Evolutionary conservation across 1,284 basidiomycete species (phyloP), one percentile per base, ranked within the genome.

Genomic region (Rhodotorula sp.): DNA sequence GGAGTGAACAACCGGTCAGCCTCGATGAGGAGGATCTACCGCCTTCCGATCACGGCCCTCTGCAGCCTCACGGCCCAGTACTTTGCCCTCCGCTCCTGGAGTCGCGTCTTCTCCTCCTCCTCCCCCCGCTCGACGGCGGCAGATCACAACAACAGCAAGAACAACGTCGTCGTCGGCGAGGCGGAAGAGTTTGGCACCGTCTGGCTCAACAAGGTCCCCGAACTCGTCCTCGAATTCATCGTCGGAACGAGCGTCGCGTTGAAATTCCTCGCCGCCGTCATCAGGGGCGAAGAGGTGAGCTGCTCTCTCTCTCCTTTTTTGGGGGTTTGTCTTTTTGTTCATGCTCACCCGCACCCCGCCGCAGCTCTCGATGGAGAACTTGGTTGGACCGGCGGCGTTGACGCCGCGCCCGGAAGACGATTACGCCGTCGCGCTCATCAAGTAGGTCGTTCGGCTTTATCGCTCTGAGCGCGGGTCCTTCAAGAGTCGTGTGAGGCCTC

Each of bases 171-270:
- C 10, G 57, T 31, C 4, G 47, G 20, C 43, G 67, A 72, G 12
- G 58, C 63, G 8, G 62, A 70, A 46, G 58, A 63, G n/a, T 58
- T 68, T 20, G 56, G 65, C 12, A 70, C 69, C 14, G 62, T 76
- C 5, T 76, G 74, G 74, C 62, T 75, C 48, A 73, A 68, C 46
- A 71, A 70, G 46, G 23, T 73, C n/a, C 68, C 74, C 46, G 73
- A 77, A 56, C 12, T 77, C 18, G n/a, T 26, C 1, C 73, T 77
- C 47, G 69, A 73, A 47, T 4, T 58, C 14, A 6, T 75, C 16
- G 65, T 67, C 39, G 23, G 64, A 0, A 5, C 60, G 51, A 70
- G 65, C 16, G 52, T 77, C 34, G 63, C 43, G 23, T 46, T 77
- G 58, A 66, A 65, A 29, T n/a, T 39, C 7, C 16, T 67, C 6